A percentile compares a stretch with the other conserved stretches of the same genome.
These are phyloP conservation scores for Isatis tinctoria DNA, from an alignment of 345 rosid species.

Conservation along the genomic window DNA sequence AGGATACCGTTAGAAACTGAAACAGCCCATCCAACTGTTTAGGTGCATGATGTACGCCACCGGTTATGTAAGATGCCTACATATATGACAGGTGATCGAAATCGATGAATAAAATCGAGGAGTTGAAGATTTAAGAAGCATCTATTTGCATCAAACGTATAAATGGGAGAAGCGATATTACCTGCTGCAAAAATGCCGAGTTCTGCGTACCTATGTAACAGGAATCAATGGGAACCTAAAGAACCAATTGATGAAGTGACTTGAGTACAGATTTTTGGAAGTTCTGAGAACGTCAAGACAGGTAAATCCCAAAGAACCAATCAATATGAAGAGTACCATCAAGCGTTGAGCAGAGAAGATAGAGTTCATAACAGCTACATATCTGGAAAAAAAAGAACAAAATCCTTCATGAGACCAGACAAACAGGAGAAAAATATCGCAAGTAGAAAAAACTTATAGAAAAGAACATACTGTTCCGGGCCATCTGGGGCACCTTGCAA, in stretches of 20 bases:
- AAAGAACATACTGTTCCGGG: slow-evolving; percentile 80
- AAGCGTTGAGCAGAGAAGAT: slow-evolving; percentile 94
- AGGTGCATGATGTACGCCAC: slow-evolving; percentile 87
- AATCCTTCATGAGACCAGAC: neutral
- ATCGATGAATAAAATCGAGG: neutral
- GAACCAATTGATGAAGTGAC: slow-evolving; percentile 11
- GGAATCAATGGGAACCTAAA: slow-evolving; percentile 90
- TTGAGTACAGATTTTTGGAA: neutral
- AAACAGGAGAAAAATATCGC: slow-evolving; percentile 15
- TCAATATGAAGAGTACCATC: slow-evolving; percentile 45
- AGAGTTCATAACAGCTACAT: slow-evolving; percentile 94
- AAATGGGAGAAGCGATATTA: slow-evolving; percentile 18
- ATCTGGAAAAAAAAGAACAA: slow-evolving; percentile 51
- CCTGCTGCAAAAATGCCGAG: slow-evolving; percentile 97
- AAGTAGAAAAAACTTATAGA: slow-evolving; percentile 6
- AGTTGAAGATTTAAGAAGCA: neutral
- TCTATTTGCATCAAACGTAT: neutral
- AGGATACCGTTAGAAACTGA: slow-evolving; percentile 71
- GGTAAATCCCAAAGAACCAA: neutral
- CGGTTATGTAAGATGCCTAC: slow-evolving; percentile 92
- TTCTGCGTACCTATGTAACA: slow-evolving; percentile 78
- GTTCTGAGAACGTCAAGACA: neutral
- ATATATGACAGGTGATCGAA: slow-evolving; percentile 14
- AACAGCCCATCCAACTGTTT: slow-evolving; percentile 85
- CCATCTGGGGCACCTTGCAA: slow-evolving; percentile 99